A percentile compares a stretch with the other conserved stretches of the same genome.
phyloP scores from a whole-genome alignment of 306 rosid genomes.

The Sechiopsis laciniata region DNA sequence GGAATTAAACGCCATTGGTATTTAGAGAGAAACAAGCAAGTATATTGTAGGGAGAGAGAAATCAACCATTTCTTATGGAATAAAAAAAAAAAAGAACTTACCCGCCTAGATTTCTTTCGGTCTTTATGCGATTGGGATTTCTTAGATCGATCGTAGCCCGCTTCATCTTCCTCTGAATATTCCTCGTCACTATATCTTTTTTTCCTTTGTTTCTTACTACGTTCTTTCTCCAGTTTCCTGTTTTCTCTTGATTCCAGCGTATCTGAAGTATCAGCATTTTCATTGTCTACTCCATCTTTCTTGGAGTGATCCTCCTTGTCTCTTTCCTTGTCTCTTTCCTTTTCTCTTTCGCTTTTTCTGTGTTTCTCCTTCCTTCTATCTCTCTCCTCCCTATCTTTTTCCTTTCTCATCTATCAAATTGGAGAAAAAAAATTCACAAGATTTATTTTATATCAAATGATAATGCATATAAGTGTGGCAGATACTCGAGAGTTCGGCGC shows the following conservation, averaged over 20 bases:
- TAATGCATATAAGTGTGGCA: not conserved
- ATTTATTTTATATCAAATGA: not conserved
- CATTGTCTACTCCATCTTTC: conserved; percentile 59
- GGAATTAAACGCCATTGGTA: not conserved
- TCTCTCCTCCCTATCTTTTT: conserved; percentile 74
- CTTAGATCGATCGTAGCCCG: conserved; percentile 52
- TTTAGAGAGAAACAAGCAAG: not conserved
- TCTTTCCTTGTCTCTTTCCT: conserved; percentile 28
- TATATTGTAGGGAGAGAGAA: not conserved
- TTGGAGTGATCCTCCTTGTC: conserved; percentile 53
- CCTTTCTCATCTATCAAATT: conserved; percentile 62
- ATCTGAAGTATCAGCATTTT: conserved; percentile 47
- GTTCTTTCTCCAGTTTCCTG: conserved; percentile 47
- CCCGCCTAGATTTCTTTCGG: conserved; percentile 71
- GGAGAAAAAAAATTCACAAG: not conserved
- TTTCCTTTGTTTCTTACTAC: conserved; percentile 48
- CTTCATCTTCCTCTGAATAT: conserved; percentile 46
- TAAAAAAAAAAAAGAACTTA: conserved; percentile 30
- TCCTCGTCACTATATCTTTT: conserved; percentile 60
- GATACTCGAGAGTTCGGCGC: not conserved
- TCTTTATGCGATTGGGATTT: conserved; percentile 62
- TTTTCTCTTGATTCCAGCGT: conserved; percentile 45
- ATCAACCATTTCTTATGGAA: conserved; percentile 6
- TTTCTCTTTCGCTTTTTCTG: conserved; percentile 59
- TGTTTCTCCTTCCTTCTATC: conserved; percentile 64